Evolutionary conservation across 768 basidiomycete species (phyloP), one percentile per base, ranked within the genome.

Genomic region (Sporobolomyces phaffii): DNA sequence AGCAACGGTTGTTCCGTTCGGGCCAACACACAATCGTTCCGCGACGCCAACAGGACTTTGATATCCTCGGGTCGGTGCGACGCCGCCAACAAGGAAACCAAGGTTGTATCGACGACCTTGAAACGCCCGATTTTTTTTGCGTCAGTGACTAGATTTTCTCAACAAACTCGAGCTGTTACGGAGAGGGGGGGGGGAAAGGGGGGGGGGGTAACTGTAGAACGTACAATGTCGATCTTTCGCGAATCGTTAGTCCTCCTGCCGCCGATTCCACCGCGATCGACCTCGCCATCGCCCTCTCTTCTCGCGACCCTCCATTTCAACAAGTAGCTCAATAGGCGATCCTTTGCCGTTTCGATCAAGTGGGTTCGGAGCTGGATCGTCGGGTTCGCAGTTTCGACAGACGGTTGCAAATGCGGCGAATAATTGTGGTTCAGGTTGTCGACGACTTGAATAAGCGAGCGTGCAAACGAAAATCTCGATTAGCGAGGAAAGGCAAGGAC

Each of bases 371-470:
- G 60, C 29, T 68, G 62, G 33, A 71, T 48, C 8, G 70, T 70
- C 18, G 66, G 17, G 8, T 48, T 15, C 3, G 73, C 68, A 7
- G 45, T 15, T 11, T 68, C 72, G 65, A 65, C 61, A 22, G 64
- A 57, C 5, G 73, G 73, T 18, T 60, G 64, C 22, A 74, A 60
- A 45, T 74, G 73, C 7, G 70, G 73, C 24, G 73, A 72, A 56
- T 72, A 72, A 65, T 74, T 74, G 48, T 63, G 67, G 49, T 66
- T 69, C n/a, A 74, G 52, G 60, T 72, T 72, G 40, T 65, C 56
- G 26, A 63, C 28, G 56, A 72, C 70, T 74, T 44, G n/a, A n/a
- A n/a, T n/a, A n/a, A n/a, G n/a, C n/a, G n/a, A n/a, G n/a, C n/a
- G n/a, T n/a, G n/a, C n/a, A n/a, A n/a, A n/a, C n/a, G n/a, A n/a